Conservation (phyloP, 192 early-diverging fungal species). For the Backusella macrospora region DNA sequence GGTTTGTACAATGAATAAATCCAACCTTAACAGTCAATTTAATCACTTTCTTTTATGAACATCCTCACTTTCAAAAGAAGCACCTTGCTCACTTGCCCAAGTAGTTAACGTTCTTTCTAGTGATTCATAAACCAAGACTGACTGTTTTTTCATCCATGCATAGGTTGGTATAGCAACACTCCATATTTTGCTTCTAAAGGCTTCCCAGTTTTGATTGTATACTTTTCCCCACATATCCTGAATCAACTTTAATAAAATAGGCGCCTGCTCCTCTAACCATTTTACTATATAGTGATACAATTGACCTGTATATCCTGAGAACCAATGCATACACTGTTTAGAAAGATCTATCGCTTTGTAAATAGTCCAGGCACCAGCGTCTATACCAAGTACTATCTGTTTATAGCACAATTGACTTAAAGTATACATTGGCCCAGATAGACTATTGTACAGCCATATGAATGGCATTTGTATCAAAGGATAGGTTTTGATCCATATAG, state of each 20-base stretch:
- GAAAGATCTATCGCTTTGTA: not conserved
- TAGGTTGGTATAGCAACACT: not conserved
- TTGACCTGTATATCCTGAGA: not conserved
- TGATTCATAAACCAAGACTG: not conserved
- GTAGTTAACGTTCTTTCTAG: not conserved
- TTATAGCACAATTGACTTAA: not conserved
- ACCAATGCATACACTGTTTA: not conserved
- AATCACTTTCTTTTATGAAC: not conserved
- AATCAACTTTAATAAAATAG: not conserved
- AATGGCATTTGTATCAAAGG: not conserved
- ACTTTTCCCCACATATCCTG: not conserved
- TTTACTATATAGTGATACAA: not conserved
- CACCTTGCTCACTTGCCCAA: not conserved
- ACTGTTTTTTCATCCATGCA: not conserved
- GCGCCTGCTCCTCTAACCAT: not conserved
- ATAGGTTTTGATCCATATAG: not conserved
- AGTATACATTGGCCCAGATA: not conserved
- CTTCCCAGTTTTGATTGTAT: not conserved
- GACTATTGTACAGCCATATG: not conserved
- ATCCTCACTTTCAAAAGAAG: not conserved
- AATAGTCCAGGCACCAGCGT: not conserved
- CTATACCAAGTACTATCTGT: not conserved
- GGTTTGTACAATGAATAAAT: conserved; percentile 5
- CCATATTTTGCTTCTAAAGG: not conserved
- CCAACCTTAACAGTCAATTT: not conserved